Conservation (phyloP, 257 asterid genomes). For the Solanum microdontum region DNA sequence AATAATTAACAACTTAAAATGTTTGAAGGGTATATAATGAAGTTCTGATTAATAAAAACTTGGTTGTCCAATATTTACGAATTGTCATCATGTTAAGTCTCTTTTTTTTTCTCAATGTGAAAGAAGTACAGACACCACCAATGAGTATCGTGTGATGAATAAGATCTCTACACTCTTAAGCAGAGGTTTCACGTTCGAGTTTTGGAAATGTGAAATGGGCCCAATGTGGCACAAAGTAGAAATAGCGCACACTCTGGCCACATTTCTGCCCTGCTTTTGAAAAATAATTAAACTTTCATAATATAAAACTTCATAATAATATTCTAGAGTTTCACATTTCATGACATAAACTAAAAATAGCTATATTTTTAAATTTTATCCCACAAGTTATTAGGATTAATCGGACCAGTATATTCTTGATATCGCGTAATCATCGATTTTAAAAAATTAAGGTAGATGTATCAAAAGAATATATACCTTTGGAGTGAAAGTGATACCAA, state of each 20-base stretch:
- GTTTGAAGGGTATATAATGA: neutral
- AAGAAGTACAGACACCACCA: neutral
- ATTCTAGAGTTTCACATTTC: neutral
- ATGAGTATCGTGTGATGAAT: neutral
- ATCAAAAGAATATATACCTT: conserved; percentile 27
- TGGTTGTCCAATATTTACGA: neutral
- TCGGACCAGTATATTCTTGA: neutral
- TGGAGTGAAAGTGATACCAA: conserved; percentile 38
- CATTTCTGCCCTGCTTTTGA: neutral
- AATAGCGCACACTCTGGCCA: neutral
- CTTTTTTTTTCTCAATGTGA: neutral
- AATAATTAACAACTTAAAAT: neutral
- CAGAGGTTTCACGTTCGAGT: neutral
- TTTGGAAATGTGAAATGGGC: neutral
- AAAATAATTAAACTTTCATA: neutral
- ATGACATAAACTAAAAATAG: neutral
- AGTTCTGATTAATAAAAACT: neutral
- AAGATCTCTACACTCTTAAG: neutral
- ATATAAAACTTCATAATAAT: neutral
- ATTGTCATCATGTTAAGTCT: neutral
- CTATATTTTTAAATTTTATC: neutral
- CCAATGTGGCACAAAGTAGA: neutral
- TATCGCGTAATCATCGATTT: neutral
- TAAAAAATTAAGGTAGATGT: neutral
- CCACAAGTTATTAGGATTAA: neutral